Conservation (phyloP, 2,329 filamentous ascomycete species). For the Chalaropsis ovoidea region DNA sequence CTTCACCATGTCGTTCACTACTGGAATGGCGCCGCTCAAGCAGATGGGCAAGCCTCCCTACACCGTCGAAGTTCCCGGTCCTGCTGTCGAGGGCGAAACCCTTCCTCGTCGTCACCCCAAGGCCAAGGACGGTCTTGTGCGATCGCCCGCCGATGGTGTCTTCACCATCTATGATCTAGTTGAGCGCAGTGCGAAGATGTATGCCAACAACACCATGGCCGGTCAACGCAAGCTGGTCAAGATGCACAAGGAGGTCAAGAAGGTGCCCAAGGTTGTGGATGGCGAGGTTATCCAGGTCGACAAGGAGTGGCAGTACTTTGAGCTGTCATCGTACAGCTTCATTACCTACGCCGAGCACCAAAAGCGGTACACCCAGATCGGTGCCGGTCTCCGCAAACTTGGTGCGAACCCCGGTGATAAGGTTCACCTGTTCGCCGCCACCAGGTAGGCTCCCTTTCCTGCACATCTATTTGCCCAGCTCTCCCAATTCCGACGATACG, state of each 20-base stretch:
- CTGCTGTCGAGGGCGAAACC: constrained; percentile 66
- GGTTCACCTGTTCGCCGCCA: constrained; percentile 76
- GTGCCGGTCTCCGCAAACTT: constrained; percentile 62
- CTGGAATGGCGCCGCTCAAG: constrained; percentile 43
- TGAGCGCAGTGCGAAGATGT: constrained; percentile 53
- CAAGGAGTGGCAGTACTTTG: constrained; percentile 86
- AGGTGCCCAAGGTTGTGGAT: constrained; percentile 78
- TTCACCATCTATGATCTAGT: constrained; percentile 72
- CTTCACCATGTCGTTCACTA: constrained; percentile 34
- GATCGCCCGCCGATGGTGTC: constrained; percentile 57
- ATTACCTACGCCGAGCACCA: constrained; percentile 72
- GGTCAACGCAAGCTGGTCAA: constrained; percentile 65
- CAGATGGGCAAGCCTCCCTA: constrained; percentile 62
- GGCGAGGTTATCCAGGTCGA: constrained; percentile 70
- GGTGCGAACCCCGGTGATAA: constrained; percentile 58
- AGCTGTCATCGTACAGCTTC: constrained; percentile 68
- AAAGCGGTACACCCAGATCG: constrained; percentile 56
- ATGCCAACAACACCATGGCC: constrained; percentile 53
- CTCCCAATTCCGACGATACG: not conserved
- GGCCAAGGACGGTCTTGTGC: constrained; percentile 59
- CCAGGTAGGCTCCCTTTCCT: constrained; percentile 45
- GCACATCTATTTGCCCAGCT: not conserved
- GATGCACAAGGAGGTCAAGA: constrained; percentile 75
- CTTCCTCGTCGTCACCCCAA: constrained; percentile 65
- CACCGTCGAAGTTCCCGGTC: constrained; percentile 61